Base-by-base conservation (phyloP, 345 rosid species). In the Brassica carinata region DNA sequence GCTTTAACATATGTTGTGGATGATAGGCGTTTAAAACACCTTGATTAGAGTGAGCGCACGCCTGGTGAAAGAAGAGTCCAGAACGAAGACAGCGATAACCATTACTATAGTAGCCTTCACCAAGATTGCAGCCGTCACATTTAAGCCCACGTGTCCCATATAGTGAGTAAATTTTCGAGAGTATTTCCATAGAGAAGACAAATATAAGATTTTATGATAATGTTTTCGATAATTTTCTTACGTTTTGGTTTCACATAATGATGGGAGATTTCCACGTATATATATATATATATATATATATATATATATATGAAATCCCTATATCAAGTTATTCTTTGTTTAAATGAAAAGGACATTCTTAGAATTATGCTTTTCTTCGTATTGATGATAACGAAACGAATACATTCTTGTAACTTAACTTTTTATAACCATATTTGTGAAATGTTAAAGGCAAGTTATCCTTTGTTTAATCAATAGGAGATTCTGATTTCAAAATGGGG, bases 311-410 rank as follows among this genome's bases (percentile, higher is more conserved):
- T 8, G 19, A 58, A 5, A 61, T 5, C 33, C 26, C 65, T 11
- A 51, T 51, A 4, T 29, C 33, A 62, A 18, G 31, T 19, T 75
- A 75, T 75, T 18, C 64, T 48, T 64, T 51, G 33, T 64, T 48
- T 45, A 30, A 23, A 31, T 31, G 19, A 30, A 51, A 31, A 45
- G 8, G 0, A 74, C 53, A 48, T 48, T 64, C 33, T 48, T 8
- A 26, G 34, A 27, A 30, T 62, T 73, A 51, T 51, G 58, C 58
- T 5, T 51, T 51, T 48, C 57, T 5, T 48, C 5, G 14, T 48
- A 48, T 14, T 48, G 57, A 58, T 18, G 7, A 53, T 45, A 45
- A 3, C 3, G 8, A 53, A 53, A n/a, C 6, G 18, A 23, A 23
- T 59, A 23, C 1, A 23, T 23, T 23, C 11, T 59, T 59, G 2